Base-by-base conservation (phyloP, 2,329 filamentous ascomycete genomes). In the Aphanocladium album region DNA sequence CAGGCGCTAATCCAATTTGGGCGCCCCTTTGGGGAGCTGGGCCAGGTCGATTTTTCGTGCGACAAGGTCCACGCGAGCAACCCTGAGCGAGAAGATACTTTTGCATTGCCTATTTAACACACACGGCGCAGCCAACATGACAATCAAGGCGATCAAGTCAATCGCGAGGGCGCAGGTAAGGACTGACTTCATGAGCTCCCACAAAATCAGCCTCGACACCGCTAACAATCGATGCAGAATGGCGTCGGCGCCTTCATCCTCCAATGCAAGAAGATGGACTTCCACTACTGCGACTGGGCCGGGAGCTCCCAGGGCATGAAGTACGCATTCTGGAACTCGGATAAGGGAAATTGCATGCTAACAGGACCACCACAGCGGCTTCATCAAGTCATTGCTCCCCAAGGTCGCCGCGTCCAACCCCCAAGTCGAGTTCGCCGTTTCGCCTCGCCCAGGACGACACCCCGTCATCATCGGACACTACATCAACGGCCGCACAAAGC, bases 271-370 rank as follows among this genome's bases (percentile, higher is more conserved):
- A 90, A 89, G 72, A 81, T 99, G 74, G 91, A 96, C 75, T 91
- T 99, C 72, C 90, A 96, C 79, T 99, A 96, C 80, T 98, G 95
- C 81, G 92, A 98, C 82, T 93, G 89, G 85, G 91, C 90, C 61
- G 95, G 93, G 64, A 96, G 91, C 75, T 98, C 93, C 41, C 86
- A 80, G 71, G 95, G 95, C 72, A 97, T 98, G 92, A 95, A 96
- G 90, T 95, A 81, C 65, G 83, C 67, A 49, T 45, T n/a, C n/a
- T n/a, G n/a, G n/a, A n/a, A n/a, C n/a, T n/a, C n/a, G n/a, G n/a
- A n/a, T n/a, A n/a, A n/a, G n/a, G n/a, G n/a, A n/a, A n/a, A 52
- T 21, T 12, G 5, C 17, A 47, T 55, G 25, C 65, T 78, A 68
- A 76, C 66, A 19, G 1, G 4, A 25, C 12, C n/a, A 23, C 8